Percentiles rank a stretch among this genome's conserved stretches.
Conservation (phyloP, 306 rosid genomes). For the Phaseolus lunatus region DNA sequence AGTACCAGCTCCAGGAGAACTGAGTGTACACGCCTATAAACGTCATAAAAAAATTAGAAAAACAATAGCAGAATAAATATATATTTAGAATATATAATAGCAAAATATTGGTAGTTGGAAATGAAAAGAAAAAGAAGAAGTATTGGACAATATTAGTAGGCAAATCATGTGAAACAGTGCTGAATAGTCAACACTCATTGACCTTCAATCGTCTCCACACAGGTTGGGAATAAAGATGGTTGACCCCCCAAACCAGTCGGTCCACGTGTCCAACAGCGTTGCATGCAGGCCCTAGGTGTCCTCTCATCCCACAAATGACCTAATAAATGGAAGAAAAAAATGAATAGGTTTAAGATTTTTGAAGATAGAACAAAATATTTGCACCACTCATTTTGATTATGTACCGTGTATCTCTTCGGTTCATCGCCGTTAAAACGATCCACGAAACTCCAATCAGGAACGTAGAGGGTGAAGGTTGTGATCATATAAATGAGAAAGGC, state of each 20-base stretch:
- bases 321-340: constrained; percentile 41
- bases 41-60: neutral
- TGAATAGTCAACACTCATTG: neutral
- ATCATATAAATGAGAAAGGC: constrained; percentile 72
- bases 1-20: constrained; percentile 56
- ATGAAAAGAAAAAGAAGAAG: neutral
- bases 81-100: neutral
- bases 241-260: constrained; percentile 86
- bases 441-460: constrained; percentile 88
- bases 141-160: neutral
- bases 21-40: constrained; percentile 69
- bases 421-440: constrained; percentile 9
- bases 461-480: constrained; percentile 71
- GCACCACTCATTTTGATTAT: neutral
- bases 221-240: constrained; percentile 81
- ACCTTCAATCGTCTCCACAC: constrained; percentile 89
- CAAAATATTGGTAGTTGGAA: neutral
- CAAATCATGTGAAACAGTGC: neutral
- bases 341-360: neutral
- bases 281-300: constrained; percentile 89
- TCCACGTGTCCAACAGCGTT: constrained; percentile 91
- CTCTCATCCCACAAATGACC: constrained; percentile 90
- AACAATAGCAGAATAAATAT: neutral
- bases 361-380: neutral
- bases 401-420: constrained; percentile 61